Conservation (phyloP, 345 rosid species). For the Leavenworthia alabamica region DNA sequence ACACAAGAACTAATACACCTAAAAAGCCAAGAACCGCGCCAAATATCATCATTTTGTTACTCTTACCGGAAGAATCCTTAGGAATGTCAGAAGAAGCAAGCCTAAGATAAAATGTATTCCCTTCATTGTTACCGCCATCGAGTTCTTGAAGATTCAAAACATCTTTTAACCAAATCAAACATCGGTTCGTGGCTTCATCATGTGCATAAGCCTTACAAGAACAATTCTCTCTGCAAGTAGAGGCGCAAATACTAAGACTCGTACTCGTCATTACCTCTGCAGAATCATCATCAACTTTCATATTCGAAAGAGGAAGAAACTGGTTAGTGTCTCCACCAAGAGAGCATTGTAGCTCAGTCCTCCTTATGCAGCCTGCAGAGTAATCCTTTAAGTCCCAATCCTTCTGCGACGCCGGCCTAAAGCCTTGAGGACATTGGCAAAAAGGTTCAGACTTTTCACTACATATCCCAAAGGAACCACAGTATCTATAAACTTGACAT, state of each 20-base stretch:
- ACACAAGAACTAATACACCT: slow-evolving; percentile 22
- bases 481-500: slow-evolving; percentile 61
- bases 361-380: slow-evolving; percentile 60
- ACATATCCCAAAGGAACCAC: slow-evolving; percentile 69
- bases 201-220: slow-evolving; percentile 64
- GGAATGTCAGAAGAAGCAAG: slow-evolving; percentile 67
- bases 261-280: slow-evolving; percentile 2
- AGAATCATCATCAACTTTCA: slow-evolving; percentile 24
- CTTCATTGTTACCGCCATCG: slow-evolving; percentile 30
- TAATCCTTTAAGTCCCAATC: slow-evolving; percentile 51
- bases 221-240: slow-evolving; percentile 47
- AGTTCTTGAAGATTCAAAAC: slow-evolving; percentile 42
- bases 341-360: slow-evolving; percentile 40
- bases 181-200: slow-evolving; percentile 23
- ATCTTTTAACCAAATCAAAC: slow-evolving; percentile 48
- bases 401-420: slow-evolving; percentile 22
- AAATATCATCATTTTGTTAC: slow-evolving; percentile 30
- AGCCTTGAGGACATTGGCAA: slow-evolving; percentile 51
- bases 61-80: slow-evolving; percentile 20
- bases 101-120: slow-evolving; percentile 38
- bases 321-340: slow-evolving; percentile 21
- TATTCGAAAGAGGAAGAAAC: slow-evolving; percentile 23
- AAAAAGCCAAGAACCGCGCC: slow-evolving; percentile 40
- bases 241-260: slow-evolving; percentile 35
- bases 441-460: slow-evolving; percentile 33